phyloP scores from a whole-genome alignment of 805 yeast genomes.

The Metahyphopichia silvanorum region DNA sequence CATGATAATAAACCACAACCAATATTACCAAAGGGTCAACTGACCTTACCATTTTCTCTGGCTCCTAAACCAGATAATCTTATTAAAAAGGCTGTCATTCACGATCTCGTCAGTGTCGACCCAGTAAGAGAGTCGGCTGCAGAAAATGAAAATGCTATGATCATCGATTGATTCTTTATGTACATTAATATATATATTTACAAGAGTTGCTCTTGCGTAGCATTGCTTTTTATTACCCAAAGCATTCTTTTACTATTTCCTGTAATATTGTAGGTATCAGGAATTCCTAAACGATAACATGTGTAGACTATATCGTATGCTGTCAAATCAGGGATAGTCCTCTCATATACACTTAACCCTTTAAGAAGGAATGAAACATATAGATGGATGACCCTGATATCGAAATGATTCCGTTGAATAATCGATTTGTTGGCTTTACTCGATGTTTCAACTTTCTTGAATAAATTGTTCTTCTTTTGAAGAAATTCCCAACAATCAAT shows the following conservation, averaged over 20 bases:
- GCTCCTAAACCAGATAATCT: slow-evolving; percentile 5
- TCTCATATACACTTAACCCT: slow-evolving; percentile 38
- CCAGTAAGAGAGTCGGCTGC: slow-evolving; percentile 6
- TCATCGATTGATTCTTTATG: slow-evolving; percentile 8
- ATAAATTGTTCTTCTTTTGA: slow-evolving; percentile 3
- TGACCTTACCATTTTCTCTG: slow-evolving; percentile 19
- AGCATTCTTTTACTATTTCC: slow-evolving; percentile 24
- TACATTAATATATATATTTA: slow-evolving; percentile 1
- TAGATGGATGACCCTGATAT: slow-evolving; percentile 17
- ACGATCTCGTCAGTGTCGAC: slow-evolving; percentile 27
- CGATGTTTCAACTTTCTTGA: background rate
- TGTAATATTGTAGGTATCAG: slow-evolving; percentile 12
- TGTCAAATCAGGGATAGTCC: slow-evolving; percentile 35
- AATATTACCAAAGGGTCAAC: slow-evolving; percentile 39
- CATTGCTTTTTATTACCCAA: slow-evolving; percentile 27
- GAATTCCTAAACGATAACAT: slow-evolving; percentile 26
- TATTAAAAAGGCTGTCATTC: slow-evolving; percentile 31
- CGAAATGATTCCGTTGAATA: slow-evolving; percentile 7
- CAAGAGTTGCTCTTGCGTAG: background rate
- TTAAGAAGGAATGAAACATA: slow-evolving; percentile 27
- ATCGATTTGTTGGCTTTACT: background rate
- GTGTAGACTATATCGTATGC: slow-evolving; percentile 34
- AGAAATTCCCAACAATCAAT: slow-evolving; percentile 41
- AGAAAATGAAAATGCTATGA: slow-evolving; percentile 8
- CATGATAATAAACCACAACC: slow-evolving; percentile 8